phyloP scores from a whole-genome alignment of 306 rosid species.

The Cotoneaster glaucophyllus region DNA sequence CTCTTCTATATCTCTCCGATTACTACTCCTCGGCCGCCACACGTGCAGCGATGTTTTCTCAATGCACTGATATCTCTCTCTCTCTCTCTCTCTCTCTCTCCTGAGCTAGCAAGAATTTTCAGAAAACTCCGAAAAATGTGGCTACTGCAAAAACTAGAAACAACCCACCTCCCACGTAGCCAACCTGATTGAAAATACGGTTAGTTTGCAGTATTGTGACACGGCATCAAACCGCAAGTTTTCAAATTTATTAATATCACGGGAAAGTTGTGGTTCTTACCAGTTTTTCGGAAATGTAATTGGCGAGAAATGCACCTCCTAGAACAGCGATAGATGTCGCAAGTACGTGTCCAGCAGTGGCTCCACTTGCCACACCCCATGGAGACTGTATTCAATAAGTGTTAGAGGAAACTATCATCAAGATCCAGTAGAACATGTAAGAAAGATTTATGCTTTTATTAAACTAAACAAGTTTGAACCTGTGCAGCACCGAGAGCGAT shows the following conservation, averaged over 20 bases:
- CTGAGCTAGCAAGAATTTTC: background rate
- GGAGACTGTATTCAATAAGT: conserved; percentile 56
- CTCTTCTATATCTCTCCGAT: background rate
- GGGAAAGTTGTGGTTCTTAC: conserved; percentile 33
- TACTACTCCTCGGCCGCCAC: background rate
- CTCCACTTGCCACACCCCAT: conserved; percentile 97
- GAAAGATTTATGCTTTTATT: background rate
- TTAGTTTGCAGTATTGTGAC: background rate
- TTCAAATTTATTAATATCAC: background rate
- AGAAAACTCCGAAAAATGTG: conserved; percentile 80
- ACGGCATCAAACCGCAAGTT: conserved; percentile 3
- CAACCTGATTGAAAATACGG: conserved; percentile 60
- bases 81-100: background rate
- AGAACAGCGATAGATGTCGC: conserved; percentile 75
- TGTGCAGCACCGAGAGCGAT: conserved; percentile 96
- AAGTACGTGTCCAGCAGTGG: conserved; percentile 75
- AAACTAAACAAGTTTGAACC: conserved; percentile 42
- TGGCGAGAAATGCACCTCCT: conserved; percentile 92
- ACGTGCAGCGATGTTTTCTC: background rate
- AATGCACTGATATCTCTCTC: background rate
- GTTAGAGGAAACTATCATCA: conserved; percentile 8
- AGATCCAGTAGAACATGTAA: background rate
- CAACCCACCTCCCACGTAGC: conserved; percentile 80
- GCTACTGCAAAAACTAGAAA: conserved; percentile 83
- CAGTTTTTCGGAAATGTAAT: conserved; percentile 93